Evolutionary conservation across 2,329 filamentous ascomycete genomes (phyloP).

Genomic region (Monosporascus sp.): DNA sequence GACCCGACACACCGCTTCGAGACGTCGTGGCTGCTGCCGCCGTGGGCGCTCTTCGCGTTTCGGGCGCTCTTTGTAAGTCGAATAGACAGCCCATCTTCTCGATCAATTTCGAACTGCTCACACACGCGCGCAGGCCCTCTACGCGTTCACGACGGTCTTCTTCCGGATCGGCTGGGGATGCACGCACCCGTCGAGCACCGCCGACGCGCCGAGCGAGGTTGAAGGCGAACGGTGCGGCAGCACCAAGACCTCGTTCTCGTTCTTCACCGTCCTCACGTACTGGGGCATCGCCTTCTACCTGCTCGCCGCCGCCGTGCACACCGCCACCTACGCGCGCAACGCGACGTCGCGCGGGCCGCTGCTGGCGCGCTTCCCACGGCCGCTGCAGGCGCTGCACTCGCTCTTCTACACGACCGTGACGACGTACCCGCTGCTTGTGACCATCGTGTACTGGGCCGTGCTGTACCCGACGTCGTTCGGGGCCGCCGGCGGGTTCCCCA

Average conservation of each 20-base stretch:
- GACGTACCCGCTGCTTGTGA: slow-evolving; percentile 64
- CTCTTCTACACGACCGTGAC: slow-evolving; percentile 60
- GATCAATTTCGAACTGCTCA: not conserved
- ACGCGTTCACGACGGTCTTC: slow-evolving; percentile 66
- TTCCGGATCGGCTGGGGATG: slow-evolving; percentile 64
- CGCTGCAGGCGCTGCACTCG: slow-evolving; percentile 60
- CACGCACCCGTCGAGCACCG: slow-evolving; percentile 38
- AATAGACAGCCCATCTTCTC: not conserved
- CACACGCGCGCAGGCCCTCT: slow-evolving; percentile 39
- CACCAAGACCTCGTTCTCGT: slow-evolving; percentile 56
- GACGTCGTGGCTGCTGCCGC: slow-evolving; percentile 77
- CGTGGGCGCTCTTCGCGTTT: slow-evolving; percentile 53
- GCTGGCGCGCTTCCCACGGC: slow-evolving; percentile 54
- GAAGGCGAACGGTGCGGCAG: not conserved
- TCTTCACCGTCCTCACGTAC: slow-evolving; percentile 77
- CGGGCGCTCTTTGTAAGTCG: slow-evolving; percentile 50
- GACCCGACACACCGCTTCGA: slow-evolving; percentile 63
- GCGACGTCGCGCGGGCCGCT: slow-evolving; percentile 39
- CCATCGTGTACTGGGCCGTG: slow-evolving; percentile 65
- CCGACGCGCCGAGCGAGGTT: slow-evolving; percentile 28
- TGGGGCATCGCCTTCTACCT: slow-evolving; percentile 83
- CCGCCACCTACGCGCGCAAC: slow-evolving; percentile 56
- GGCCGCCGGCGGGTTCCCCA: slow-evolving; percentile 55
- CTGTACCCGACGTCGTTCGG: slow-evolving; percentile 51
- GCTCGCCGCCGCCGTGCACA: slow-evolving; percentile 63